Base-by-base conservation (phyloP, 129 eudicot genomes). In the Helianthus tuberosus region DNA sequence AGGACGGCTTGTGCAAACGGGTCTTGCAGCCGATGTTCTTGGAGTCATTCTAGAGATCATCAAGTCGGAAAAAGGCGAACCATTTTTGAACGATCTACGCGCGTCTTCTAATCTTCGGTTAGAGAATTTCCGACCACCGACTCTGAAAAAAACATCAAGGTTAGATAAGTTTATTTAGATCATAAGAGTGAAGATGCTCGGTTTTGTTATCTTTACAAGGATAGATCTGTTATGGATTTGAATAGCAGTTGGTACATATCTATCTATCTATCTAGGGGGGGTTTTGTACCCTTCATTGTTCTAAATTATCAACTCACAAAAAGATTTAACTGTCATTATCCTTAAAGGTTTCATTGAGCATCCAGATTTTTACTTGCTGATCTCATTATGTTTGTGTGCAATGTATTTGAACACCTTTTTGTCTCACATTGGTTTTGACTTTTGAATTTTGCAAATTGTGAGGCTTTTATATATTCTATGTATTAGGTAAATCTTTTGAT, bases 141-240 rank as follows among this genome's bases (percentile, higher is more conserved):
- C 75, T 32, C 82, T 86, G 8, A 87, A 82, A 55, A 89, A 79
- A 63, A 12, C 86, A 46, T 69, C 67, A 80, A 91, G 87, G 76
- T 64, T 95, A 81, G 97, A 91, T 75, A 85, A 87, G 90, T 95
- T 91, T 73, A 85, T 89, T 44, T 91, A 89, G 89, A 80, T 78
- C 74, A 65, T 72, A 72, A 81, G 44, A 61, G 79, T 69, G 52
- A 57, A 64, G 87, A 84, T 88, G 91, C 87, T 82, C 79, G 47
- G 39, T 59, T 59, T 77, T 85, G 32, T 82, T 82, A 73, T 75
- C 82, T 73, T 64, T 52, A 41, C 38, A 75, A 64, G 74, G 77
- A 58, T 71, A 75, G 75, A 71, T 51, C 53, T 36, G n/a, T 73
- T 55, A 50, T 68, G 78, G 62, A 61, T 52, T 69, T 60, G 78